A percentile compares a stretch with the other conserved stretches of the same genome.
phyloP scores from a whole-genome alignment of 2,329 filamentous ascomycete genomes.

The Zopfia rhizophila region DNA sequence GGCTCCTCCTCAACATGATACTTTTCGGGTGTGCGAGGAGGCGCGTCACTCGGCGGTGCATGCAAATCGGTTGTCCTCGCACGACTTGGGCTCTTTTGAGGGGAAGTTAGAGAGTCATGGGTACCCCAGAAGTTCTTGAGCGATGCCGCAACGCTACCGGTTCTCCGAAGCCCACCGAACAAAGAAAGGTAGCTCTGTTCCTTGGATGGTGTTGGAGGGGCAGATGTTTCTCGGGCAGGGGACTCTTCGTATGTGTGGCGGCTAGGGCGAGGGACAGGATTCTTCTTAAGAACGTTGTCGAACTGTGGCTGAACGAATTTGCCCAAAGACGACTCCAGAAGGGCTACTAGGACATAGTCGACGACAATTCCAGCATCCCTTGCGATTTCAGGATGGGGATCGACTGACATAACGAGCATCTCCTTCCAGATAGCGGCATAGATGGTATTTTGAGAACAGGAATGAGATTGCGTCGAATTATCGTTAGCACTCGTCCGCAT shows the following conservation, averaged over 20 bases:
- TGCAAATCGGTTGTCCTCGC: conserved; percentile 68
- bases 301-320: conserved; percentile 76
- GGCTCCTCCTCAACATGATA: conserved; percentile 81
- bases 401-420: conserved; percentile 86
- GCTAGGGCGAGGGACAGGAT: conserved; percentile 59
- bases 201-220: conserved; percentile 61
- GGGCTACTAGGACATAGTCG: conserved; percentile 81
- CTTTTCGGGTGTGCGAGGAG: conserved; percentile 68
- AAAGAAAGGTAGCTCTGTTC: conserved; percentile 67
- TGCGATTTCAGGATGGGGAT: conserved; percentile 93
- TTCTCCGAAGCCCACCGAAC: conserved; percentile 68
- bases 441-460: conserved; percentile 81
- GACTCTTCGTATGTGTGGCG: conserved; percentile 42
- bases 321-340: conserved; percentile 81
- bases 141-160: conserved; percentile 72
- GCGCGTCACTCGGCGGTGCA: conserved; percentile 78
- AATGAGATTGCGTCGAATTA: conserved; percentile 19
- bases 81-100: conserved; percentile 47
- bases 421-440: conserved; percentile 97
- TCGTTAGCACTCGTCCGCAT: conserved; percentile 26
- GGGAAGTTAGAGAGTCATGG: conserved; percentile 40
- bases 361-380: conserved; percentile 85
- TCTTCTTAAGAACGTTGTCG: conserved; percentile 69
- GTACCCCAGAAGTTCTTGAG: conserved; percentile 68
- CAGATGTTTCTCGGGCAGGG: conserved; percentile 57